A percentile compares a stretch with the other conserved stretches of the same genome.
Conservation (phyloP, 1,284 basidiomycete genomes). For the Mycena citricolor region DNA sequence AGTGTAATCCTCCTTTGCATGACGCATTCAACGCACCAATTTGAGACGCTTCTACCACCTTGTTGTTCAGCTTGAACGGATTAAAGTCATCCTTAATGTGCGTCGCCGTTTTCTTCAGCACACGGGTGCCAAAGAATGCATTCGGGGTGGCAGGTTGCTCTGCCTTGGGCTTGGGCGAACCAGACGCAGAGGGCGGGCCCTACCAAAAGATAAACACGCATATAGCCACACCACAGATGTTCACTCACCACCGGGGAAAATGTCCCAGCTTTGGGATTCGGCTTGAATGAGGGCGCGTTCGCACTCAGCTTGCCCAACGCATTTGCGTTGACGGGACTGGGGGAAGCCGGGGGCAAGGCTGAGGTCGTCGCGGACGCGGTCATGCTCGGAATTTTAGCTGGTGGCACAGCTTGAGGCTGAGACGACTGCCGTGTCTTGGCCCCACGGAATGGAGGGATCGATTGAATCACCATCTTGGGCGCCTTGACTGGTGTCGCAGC, state of each 20-base stretch:
- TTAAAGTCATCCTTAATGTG: slow-evolving; percentile 94
- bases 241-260: slow-evolving; percentile 71
- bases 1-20: slow-evolving; percentile 6
- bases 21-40: slow-evolving; percentile 54
- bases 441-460: slow-evolving; percentile 92
- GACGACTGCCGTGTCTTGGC: slow-evolving; percentile 36
- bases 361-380: slow-evolving; percentile 28
- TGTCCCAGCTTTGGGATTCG: slow-evolving; percentile 76
- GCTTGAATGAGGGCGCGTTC: slow-evolving; percentile 78
- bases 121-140: slow-evolving; percentile 84
- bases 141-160: slow-evolving; percentile 47
- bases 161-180: slow-evolving; percentile 60
- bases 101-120: slow-evolving; percentile 72
- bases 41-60: slow-evolving; percentile 71
- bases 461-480: slow-evolving; percentile 70
- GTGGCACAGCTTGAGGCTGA: slow-evolving; percentile 16
- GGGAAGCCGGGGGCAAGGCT: slow-evolving; percentile 25
- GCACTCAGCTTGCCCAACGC: slow-evolving; percentile 56
- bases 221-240: slow-evolving; percentile 16
- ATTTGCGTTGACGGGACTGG: slow-evolving; percentile 28
- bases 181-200: slow-evolving; percentile 51
- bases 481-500: slow-evolving; percentile 20
- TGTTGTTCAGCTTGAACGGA: slow-evolving; percentile 80
- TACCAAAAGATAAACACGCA: slow-evolving; percentile 30
- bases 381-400: slow-evolving; percentile 19